Evolutionary conservation across 2,329 filamentous ascomycete species (phyloP).

Genomic region (Talaromyces rugulosus): DNA sequence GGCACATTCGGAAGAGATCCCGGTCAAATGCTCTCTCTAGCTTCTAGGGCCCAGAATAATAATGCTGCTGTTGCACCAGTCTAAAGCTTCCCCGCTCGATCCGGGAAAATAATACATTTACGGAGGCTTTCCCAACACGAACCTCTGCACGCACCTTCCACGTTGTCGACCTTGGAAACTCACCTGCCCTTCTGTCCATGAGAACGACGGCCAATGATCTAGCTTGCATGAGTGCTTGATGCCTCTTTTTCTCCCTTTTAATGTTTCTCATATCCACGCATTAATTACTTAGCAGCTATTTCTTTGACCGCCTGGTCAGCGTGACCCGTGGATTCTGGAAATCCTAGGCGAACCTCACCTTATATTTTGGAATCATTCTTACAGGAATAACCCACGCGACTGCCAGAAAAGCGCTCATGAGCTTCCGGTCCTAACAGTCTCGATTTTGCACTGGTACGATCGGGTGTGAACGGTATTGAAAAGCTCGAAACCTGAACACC

Average conservation of each 20-base stretch:
- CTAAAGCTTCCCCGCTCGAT: constrained; percentile 10
- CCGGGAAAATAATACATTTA: not conserved
- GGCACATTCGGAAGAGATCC: not conserved
- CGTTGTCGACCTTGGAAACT: not conserved
- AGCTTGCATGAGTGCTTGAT: not conserved
- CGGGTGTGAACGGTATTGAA: not conserved
- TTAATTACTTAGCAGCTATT: not conserved
- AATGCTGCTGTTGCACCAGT: constrained; percentile 8
- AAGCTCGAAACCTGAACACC: not conserved
- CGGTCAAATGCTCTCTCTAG: not conserved
- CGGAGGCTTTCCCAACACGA: not conserved
- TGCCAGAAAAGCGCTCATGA: not conserved
- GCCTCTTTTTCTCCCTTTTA: not conserved
- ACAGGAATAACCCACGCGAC: not conserved
- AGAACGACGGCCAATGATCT: not conserved
- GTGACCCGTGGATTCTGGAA: not conserved
- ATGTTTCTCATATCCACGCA: not conserved
- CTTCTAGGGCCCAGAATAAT: not conserved
- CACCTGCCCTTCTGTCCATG: not conserved
- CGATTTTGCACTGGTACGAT: not conserved
- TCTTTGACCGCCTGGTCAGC: not conserved
- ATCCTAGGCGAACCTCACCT: not conserved
- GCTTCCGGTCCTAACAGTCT: not conserved
- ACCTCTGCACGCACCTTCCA: not conserved
- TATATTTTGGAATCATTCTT: not conserved